Conservation (phyloP, 139 green algal genomes). For the Ulvella scutata region DNA sequence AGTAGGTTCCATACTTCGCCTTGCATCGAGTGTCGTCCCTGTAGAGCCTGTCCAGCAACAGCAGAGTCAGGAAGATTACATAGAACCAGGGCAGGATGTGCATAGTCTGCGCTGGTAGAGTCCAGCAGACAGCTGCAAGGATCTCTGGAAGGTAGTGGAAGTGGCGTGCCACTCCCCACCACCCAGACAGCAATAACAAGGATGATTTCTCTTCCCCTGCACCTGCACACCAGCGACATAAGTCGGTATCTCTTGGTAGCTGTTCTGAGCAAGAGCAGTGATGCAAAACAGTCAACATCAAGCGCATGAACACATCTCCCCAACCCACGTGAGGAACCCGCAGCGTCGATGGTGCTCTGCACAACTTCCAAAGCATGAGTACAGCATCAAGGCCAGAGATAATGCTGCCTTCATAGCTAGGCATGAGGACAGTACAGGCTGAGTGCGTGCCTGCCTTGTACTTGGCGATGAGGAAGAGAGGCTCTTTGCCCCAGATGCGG, state of each 20-base stretch:
- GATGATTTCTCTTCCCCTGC: slow-evolving; percentile 37
- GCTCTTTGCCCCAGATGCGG: background rate
- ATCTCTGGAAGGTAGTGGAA: slow-evolving; percentile 75
- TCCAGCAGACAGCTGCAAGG: slow-evolving; percentile 50
- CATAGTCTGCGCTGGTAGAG: slow-evolving; percentile 21
- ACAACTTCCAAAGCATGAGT: background rate
- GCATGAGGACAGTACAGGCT: background rate
- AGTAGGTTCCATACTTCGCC: slow-evolving; percentile 52
- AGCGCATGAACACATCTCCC: too few species aligned
- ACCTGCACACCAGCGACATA: slow-evolving; percentile 9
- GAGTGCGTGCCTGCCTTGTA: background rate
- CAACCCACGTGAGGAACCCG: too few species aligned
- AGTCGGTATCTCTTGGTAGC: too few species aligned
- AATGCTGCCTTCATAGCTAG: too few species aligned
- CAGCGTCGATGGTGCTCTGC: background rate
- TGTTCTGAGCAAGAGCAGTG: too few species aligned
- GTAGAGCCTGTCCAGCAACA: slow-evolving; percentile 41
- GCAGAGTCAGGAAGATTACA: slow-evolving; percentile 42
- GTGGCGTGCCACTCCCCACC: slow-evolving; percentile 47
- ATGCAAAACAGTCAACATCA: too few species aligned
- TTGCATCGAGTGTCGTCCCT: slow-evolving; percentile 43
- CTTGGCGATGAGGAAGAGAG: background rate
- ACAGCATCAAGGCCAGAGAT: background rate
- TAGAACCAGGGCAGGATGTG: slow-evolving; percentile 43
- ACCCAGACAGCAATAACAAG: slow-evolving; percentile 41